A percentile compares a stretch with the other conserved stretches of the same genome.
phyloP scores from a whole-genome alignment of 2,329 filamentous ascomycete species.

The Claviceps sp. region DNA sequence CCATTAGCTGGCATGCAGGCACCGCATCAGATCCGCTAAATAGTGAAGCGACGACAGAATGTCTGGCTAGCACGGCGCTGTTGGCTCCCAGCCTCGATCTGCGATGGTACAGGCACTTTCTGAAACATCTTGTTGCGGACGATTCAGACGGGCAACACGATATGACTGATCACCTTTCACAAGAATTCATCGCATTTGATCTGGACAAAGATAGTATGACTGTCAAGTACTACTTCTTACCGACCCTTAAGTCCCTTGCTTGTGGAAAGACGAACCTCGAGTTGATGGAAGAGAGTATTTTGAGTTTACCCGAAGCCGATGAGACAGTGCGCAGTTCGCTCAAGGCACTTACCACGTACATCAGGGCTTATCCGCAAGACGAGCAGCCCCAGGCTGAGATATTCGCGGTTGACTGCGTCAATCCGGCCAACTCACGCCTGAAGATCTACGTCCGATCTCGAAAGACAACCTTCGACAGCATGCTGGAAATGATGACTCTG shows the following conservation, averaged over 20 bases:
- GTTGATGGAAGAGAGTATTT: not conserved
- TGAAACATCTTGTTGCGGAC: not conserved
- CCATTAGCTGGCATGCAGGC: slow-evolving; percentile 16
- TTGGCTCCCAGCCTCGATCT: not conserved
- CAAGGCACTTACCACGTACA: not conserved
- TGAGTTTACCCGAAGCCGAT: not conserved
- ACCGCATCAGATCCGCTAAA: slow-evolving; percentile 10
- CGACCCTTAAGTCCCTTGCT: not conserved
- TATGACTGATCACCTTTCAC: not conserved
- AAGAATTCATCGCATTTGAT: not conserved
- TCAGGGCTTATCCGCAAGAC: not conserved
- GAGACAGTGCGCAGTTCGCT: not conserved
- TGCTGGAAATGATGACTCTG: slow-evolving; percentile 14
- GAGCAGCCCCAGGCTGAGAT: slow-evolving; percentile 10
- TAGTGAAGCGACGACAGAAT: not conserved
- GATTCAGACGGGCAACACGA: not conserved
- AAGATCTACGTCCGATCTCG: slow-evolving; percentile 23
- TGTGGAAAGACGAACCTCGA: not conserved
- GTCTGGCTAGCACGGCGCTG: not conserved
- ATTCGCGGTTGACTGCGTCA: slow-evolving; percentile 21
- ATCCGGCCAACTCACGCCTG: slow-evolving; percentile 15
- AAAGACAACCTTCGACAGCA: slow-evolving; percentile 16
- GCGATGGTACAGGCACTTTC: not conserved
- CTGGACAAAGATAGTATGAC: not conserved
- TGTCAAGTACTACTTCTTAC: not conserved